Evolutionary conservation across 2,329 filamentous ascomycete genomes (phyloP).

Genomic region (Nemania abortiva): DNA sequence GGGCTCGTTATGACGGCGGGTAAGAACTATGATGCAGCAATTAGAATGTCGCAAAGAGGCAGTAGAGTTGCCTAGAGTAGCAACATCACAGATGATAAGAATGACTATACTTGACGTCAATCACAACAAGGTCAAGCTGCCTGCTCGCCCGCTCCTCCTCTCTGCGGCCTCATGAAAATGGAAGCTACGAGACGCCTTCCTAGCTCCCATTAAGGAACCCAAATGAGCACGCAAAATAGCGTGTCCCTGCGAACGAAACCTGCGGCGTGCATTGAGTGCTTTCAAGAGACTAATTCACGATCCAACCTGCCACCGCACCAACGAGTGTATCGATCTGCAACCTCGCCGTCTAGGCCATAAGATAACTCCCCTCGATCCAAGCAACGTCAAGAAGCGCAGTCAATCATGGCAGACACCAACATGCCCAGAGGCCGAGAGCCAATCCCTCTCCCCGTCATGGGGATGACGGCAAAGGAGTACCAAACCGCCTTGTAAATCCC

Average conservation of each 20-base stretch:
- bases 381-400: background rate
- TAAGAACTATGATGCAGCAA: background rate
- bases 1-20: background rate
- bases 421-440: background rate
- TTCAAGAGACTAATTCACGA: background rate
- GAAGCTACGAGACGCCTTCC: background rate
- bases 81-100: background rate
- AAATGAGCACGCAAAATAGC: background rate
- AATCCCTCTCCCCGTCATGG: conserved; percentile 32
- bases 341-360: too few relatives aligned
- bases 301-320: background rate
- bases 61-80: too few relatives aligned
- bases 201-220: too few relatives aligned
- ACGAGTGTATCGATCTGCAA: too few relatives aligned
- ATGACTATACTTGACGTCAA: too few relatives aligned
- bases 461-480: conserved; percentile 34
- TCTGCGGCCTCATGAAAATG: background rate
- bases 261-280: too few relatives aligned
- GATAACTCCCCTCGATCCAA: background rate
- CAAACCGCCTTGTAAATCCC: conserved; percentile 33
- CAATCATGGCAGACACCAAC: conserved; percentile 10
- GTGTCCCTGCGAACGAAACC: background rate
- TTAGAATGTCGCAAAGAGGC: background rate
- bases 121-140: background rate
- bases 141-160: background rate